phyloP scores from a whole-genome alignment of 805 yeast genomes.

The Jamesozyma lodderae region DNA sequence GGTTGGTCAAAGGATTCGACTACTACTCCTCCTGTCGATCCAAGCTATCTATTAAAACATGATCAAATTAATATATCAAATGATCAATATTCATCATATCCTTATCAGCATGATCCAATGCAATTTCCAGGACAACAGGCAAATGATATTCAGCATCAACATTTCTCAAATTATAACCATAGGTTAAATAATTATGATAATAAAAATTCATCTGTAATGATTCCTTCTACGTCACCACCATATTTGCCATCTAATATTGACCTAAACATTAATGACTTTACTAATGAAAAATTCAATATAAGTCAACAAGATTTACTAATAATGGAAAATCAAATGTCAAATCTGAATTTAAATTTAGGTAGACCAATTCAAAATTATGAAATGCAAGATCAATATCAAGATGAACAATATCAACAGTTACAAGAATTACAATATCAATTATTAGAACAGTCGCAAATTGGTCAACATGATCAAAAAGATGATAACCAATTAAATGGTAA shows the following conservation, averaged over 20 bases:
- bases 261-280: neutral
- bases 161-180: neutral
- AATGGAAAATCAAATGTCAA: slow-evolving; percentile 2
- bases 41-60: neutral
- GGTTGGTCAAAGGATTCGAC: neutral
- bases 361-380: neutral
- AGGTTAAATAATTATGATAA: neutral
- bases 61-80: neutral
- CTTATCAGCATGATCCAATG: neutral
- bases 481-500: too few relatives aligned
- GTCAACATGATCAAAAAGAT: slow-evolving; percentile 3
- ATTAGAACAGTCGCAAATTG: neutral
- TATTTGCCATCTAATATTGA: neutral
- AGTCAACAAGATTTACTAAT: slow-evolving; percentile 1
- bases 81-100: neutral
- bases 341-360: neutral
- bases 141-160: neutral
- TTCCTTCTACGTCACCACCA: neutral
- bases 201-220: neutral
- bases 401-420: neutral
- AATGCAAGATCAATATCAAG: neutral
- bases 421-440: slow-evolving; percentile 1
- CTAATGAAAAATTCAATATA: neutral
- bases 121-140: neutral
- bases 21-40: neutral